Evolutionary conservation across 495 filamentous ascomycete species (phyloP).

Genomic region (Neurospora sp.): DNA sequence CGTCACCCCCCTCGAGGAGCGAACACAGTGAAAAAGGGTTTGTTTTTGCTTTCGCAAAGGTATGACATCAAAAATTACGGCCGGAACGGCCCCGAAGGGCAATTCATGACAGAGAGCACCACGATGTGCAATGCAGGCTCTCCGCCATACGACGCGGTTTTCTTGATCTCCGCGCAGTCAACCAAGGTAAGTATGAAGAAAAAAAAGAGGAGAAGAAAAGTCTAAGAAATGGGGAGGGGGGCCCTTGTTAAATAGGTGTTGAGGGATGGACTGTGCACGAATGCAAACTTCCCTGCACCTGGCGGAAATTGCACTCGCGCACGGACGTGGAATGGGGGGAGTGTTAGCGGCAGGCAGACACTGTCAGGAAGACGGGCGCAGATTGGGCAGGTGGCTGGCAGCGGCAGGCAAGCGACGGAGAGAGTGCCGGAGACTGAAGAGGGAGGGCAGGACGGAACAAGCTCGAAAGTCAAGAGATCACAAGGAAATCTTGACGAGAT

Average conservation of each 20-base stretch:
- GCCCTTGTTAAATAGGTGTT: not conserved
- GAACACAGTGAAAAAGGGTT: conserved; percentile 11
- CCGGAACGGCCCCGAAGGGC: conserved; percentile 17
- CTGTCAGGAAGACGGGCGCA: not conserved
- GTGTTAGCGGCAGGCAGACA: not conserved
- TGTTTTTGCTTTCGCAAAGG: not conserved
- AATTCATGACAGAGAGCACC: conserved; percentile 14
- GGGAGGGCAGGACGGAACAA: not conserved
- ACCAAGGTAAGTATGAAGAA: conserved; percentile 21
- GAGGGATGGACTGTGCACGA: conserved; percentile 4
- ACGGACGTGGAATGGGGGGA: not conserved
- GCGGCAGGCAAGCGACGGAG: not conserved
- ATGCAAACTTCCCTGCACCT: conserved; percentile 3
- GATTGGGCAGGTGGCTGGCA: not conserved
- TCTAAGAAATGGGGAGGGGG: not conserved
- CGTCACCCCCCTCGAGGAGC: not conserved
- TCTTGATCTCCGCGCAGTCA: conserved; percentile 13
- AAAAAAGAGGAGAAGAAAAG: conserved; percentile 10
- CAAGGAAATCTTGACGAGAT: not conserved
- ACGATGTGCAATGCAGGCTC: conserved; percentile 17
- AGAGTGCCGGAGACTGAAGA: not conserved
- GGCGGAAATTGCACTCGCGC: not conserved
- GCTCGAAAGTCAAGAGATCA: not conserved
- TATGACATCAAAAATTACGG: conserved; percentile 16
- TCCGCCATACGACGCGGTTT: conserved; percentile 8